phyloP scores from a whole-genome alignment of 345 rosid genomes.

The Syzygium oleosum region DNA sequence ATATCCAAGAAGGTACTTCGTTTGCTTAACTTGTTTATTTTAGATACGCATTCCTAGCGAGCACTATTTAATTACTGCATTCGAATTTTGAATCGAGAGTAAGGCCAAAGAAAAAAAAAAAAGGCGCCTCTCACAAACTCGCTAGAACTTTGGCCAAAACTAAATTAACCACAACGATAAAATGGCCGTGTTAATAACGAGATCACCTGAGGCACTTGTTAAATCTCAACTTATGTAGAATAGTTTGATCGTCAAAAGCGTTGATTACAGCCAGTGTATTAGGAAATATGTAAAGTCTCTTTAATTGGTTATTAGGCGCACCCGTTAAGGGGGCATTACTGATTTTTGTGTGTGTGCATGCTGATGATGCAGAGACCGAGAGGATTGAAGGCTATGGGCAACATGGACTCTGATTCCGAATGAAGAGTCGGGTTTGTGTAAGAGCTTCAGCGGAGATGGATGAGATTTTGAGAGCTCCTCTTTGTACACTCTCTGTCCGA shows the following conservation, averaged over 20 bases:
- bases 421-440: not conserved
- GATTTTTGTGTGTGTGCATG: not conserved
- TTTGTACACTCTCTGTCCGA: not conserved
- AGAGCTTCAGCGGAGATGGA: not conserved
- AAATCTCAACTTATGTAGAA: not conserved
- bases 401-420: constrained; percentile 42
- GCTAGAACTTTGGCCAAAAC: not conserved
- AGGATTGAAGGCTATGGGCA: constrained; percentile 55
- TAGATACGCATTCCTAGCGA: not conserved
- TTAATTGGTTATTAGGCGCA: not conserved
- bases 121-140: not conserved
- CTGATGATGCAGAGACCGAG: constrained; percentile 37
- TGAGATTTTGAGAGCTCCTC: not conserved
- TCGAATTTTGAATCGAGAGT: not conserved
- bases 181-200: not conserved
- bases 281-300: not conserved
- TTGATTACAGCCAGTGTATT: not conserved
- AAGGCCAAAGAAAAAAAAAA: not conserved
- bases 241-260: too few species aligned
- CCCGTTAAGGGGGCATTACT: not conserved
- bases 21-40: not conserved
- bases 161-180: not conserved
- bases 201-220: not conserved
- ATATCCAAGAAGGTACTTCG: constrained; percentile 40
- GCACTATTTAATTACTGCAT: not conserved